These are phyloP conservation scores for Ceriops tagal DNA, from an alignment of 345 rosid genomes.

Conservation along the genomic window DNA sequence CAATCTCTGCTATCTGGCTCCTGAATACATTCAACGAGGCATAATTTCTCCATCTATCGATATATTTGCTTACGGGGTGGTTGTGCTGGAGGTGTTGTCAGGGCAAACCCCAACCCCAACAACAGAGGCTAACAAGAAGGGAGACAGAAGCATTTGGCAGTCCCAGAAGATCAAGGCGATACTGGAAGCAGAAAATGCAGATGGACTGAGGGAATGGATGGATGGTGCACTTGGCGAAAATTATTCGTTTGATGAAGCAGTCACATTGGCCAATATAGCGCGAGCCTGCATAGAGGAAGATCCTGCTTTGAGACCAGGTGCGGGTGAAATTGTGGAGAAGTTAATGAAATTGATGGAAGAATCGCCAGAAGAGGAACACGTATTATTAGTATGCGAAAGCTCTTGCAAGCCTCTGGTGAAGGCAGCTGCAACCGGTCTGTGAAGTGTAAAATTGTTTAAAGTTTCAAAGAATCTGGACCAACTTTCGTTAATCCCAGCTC, in stretches of 20 bases:
- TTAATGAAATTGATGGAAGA: conserved; percentile 58
- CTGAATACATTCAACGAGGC: conserved; percentile 53
- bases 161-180: conserved; percentile 42
- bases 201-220: conserved; percentile 62
- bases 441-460: conserved; percentile 3
- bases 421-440: conserved; percentile 18
- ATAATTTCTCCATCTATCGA: conserved; percentile 52
- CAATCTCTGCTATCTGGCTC: conserved; percentile 48
- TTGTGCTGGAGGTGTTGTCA: conserved; percentile 63
- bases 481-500: too few species aligned
- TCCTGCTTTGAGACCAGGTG: conserved; percentile 57
- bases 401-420: conserved; percentile 66
- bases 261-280: conserved; percentile 61
- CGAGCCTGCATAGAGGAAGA: conserved; percentile 66
- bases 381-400: conserved; percentile 48
- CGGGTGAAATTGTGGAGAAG: conserved; percentile 71
- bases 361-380: conserved; percentile 37
- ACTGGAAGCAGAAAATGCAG: conserved; percentile 41
- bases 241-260: conserved; percentile 64
- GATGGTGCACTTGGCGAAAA: conserved; percentile 71
- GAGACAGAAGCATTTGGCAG: conserved; percentile 36
- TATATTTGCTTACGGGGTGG: conserved; percentile 65
- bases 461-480: not conserved
- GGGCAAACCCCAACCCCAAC: conserved; percentile 64
- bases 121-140: conserved; percentile 35